Evolutionary conservation across 129 eudicot genomes (phyloP).

Genomic region (Tagetes patula): DNA sequence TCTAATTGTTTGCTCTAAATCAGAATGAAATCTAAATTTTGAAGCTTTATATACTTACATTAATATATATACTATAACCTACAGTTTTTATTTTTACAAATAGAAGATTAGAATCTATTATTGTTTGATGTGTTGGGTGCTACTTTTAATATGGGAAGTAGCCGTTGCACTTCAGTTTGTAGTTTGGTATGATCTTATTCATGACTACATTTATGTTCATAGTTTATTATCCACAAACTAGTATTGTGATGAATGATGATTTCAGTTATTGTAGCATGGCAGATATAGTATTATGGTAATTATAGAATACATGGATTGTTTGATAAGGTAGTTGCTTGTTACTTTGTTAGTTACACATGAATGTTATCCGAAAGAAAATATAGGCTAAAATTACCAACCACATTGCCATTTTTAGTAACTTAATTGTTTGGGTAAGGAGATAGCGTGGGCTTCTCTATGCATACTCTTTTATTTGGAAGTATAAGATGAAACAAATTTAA

Average conservation of each 20-base stretch:
- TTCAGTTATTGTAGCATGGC: neutral
- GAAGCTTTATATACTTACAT: slow-evolving; percentile 1
- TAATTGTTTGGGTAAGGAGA: slow-evolving; percentile 1
- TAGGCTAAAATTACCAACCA: neutral
- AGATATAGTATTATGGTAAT: neutral
- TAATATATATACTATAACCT: neutral
- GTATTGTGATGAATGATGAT: slow-evolving; percentile 1
- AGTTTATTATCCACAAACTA: neutral
- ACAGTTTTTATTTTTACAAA: neutral
- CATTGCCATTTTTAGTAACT: slow-evolving; percentile 10
- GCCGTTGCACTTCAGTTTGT: neutral
- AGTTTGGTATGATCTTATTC: neutral
- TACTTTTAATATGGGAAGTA: neutral
- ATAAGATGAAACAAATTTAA: slow-evolving; percentile 2
- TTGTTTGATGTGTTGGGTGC: slow-evolving; percentile 8
- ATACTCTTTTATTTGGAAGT: slow-evolving; percentile 6
- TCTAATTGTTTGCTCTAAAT: neutral
- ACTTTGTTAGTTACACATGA: neutral
- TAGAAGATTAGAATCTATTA: neutral
- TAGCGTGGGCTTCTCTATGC: slow-evolving; percentile 24
- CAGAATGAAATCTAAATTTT: slow-evolving; percentile 19
- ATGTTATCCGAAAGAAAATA: neutral
- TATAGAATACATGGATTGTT: neutral
- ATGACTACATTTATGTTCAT: slow-evolving; percentile 11
- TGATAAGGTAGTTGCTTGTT: slow-evolving; percentile 12